These are phyloP conservation scores for Solanum lignicaule DNA, from an alignment of 257 asterid genomes.

Conservation along the genomic window DNA sequence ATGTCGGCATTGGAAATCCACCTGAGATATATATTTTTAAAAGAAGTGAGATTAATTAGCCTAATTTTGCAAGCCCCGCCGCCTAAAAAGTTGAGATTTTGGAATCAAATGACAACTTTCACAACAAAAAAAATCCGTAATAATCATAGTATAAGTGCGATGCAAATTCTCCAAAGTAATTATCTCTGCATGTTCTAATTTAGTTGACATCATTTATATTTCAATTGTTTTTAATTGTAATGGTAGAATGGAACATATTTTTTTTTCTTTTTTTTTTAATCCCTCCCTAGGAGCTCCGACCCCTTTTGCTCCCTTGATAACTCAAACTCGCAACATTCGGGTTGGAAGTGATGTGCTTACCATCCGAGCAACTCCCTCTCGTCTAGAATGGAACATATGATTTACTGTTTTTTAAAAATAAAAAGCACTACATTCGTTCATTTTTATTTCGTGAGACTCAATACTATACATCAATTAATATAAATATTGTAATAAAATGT, in stretches of 20 bases:
- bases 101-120: neutral
- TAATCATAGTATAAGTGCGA: neutral
- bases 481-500: neutral
- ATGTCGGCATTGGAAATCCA: constrained; percentile 5
- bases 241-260: neutral
- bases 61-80: neutral
- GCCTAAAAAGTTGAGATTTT: neutral
- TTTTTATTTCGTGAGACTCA: neutral
- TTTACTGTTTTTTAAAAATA: too few relatives aligned
- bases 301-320: too few relatives aligned
- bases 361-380: too few relatives aligned
- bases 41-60: neutral
- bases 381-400: too few relatives aligned
- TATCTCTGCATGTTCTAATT: neutral
- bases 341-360: too few relatives aligned
- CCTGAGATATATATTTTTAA: neutral
- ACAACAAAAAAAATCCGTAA: neutral
- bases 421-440: too few relatives aligned
- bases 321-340: too few relatives aligned
- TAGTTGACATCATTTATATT: neutral
- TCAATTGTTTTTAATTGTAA: neutral
- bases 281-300: too few relatives aligned
- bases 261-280: too few relatives aligned
- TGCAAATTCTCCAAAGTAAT: neutral
- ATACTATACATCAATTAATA: neutral